Evolutionary conservation across 2,329 filamentous ascomycete species (phyloP).

Genomic region (Fusarium bulbicola): DNA sequence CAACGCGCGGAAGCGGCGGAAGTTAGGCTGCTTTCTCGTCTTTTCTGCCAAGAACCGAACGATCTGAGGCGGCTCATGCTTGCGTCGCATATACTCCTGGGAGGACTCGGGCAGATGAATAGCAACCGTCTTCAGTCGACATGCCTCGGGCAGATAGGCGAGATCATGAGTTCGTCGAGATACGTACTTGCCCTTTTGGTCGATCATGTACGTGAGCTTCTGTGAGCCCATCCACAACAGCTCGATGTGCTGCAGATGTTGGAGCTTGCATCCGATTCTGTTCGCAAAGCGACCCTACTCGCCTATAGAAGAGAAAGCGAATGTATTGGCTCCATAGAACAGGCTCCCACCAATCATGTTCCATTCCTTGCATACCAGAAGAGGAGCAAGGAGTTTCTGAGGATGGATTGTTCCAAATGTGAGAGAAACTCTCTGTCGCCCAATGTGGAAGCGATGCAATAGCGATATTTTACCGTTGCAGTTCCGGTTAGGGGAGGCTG

Average conservation of each 20-base stretch:
- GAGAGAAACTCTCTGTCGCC: conserved; percentile 43
- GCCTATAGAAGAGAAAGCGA: conserved; percentile 63
- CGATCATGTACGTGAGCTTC: conserved; percentile 34
- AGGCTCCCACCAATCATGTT: conserved; percentile 51
- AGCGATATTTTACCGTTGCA: conserved; percentile 33
- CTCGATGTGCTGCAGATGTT: conserved; percentile 57
- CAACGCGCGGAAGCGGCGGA: conserved; percentile 48
- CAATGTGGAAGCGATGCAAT: conserved; percentile 53
- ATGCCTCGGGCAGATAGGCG: conserved; percentile 47
- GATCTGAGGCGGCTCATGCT: conserved; percentile 46
- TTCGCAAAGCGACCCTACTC: conserved; percentile 59
- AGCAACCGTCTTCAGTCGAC: conserved; percentile 52
- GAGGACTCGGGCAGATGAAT: conserved; percentile 53
- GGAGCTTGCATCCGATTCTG: conserved; percentile 52
- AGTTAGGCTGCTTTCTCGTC: conserved; percentile 53
- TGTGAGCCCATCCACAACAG: conserved; percentile 54
- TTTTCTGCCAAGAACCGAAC: conserved; percentile 37
- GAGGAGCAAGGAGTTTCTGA: conserved; percentile 47
- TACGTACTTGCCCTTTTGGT: conserved; percentile 36
- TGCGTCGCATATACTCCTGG: conserved; percentile 45
- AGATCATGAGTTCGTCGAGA: conserved; percentile 53
- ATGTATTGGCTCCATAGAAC: conserved; percentile 61
- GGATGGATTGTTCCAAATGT: conserved; percentile 46
- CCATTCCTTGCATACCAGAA: conserved; percentile 54
- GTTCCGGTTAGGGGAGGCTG: not conserved